These are phyloP conservation scores for Fusarium sulawesiense DNA, from an alignment of 2,329 filamentous ascomycete species.

Conservation along the genomic window DNA sequence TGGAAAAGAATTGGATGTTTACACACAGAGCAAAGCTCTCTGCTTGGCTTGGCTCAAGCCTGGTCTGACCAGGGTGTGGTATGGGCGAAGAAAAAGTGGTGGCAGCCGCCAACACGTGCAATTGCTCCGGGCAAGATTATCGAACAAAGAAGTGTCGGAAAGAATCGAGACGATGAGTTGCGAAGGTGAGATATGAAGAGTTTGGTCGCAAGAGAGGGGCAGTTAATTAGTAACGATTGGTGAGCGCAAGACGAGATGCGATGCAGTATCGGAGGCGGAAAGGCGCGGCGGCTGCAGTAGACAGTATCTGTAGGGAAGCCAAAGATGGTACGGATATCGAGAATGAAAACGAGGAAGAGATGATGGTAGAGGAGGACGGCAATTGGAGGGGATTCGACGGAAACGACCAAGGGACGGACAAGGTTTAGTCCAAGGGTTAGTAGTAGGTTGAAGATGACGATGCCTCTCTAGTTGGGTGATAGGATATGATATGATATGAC, in stretches of 20 bases:
- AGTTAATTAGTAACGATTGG: constrained; percentile 25
- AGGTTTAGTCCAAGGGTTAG: constrained; percentile 39
- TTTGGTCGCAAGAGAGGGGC: constrained; percentile 28
- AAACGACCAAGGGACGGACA: constrained; percentile 44
- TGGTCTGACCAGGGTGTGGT: constrained; percentile 22
- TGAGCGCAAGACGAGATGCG: constrained; percentile 1
- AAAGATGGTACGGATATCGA: constrained; percentile 29
- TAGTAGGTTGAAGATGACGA: constrained; percentile 21
- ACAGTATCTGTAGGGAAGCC: constrained; percentile 7
- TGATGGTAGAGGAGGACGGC: constrained; percentile 25
- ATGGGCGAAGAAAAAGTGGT: constrained; percentile 1
- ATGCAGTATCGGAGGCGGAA: constrained; percentile 18
- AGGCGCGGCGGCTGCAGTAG: constrained; percentile 22
- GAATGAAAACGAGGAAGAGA: constrained; percentile 17
- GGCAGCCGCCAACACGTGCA: constrained; percentile 27
- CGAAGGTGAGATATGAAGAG: constrained; percentile 15
- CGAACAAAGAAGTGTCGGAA: constrained; percentile 18
- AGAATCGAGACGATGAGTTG: constrained; percentile 6
- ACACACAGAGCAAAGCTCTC: constrained; percentile 22
- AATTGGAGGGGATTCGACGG: constrained; percentile 41
- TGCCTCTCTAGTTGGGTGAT: background rate
- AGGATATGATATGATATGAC: background rate
- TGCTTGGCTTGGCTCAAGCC: constrained; percentile 35
- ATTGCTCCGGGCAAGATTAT: constrained; percentile 37
- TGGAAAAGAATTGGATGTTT: constrained; percentile 29